phyloP scores from a whole-genome alignment of 768 basidiomycete species.

The Leccinum aurantiacum region DNA sequence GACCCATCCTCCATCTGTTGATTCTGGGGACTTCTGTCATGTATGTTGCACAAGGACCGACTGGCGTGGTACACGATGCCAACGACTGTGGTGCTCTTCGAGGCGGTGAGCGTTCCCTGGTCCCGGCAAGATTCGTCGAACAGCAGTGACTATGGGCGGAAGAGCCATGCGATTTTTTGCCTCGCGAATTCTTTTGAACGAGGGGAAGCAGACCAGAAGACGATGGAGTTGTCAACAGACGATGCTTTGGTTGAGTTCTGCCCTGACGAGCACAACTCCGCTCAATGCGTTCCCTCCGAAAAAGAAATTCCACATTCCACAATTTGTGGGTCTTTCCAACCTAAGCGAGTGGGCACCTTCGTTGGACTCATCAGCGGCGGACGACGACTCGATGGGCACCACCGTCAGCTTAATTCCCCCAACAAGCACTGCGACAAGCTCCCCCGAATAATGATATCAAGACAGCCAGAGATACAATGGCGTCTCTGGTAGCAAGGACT shows the following conservation, averaged over 20 bases:
- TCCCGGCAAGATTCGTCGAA: neutral
- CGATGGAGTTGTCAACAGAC: neutral
- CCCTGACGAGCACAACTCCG: slow-evolving; percentile 20
- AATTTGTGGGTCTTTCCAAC: slow-evolving; percentile 1
- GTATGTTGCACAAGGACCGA: neutral
- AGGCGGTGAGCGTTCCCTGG: slow-evolving; percentile 12
- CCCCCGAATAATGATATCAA: neutral
- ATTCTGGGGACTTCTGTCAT: slow-evolving; percentile 5
- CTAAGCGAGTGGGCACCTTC: neutral
- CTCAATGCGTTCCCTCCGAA: slow-evolving; percentile 7
- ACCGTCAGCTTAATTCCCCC: neutral
- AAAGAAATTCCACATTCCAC: slow-evolving; percentile 17
- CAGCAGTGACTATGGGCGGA: slow-evolving; percentile 1
- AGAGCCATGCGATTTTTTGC: slow-evolving; percentile 12
- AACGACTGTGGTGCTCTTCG: slow-evolving; percentile 5
- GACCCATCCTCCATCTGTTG: slow-evolving; percentile 4
- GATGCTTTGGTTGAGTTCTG: slow-evolving; percentile 3
- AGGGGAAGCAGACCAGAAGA: neutral
- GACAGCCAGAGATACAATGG: neutral
- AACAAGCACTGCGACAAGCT: neutral
- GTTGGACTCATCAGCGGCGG: neutral
- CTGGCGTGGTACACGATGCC: slow-evolving; percentile 1
- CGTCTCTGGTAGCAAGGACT: neutral
- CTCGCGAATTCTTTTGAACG: neutral
- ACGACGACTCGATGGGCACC: neutral